phyloP scores from a whole-genome alignment of 2,329 filamentous ascomycete genomes.

The Sarocladium kiliense region DNA sequence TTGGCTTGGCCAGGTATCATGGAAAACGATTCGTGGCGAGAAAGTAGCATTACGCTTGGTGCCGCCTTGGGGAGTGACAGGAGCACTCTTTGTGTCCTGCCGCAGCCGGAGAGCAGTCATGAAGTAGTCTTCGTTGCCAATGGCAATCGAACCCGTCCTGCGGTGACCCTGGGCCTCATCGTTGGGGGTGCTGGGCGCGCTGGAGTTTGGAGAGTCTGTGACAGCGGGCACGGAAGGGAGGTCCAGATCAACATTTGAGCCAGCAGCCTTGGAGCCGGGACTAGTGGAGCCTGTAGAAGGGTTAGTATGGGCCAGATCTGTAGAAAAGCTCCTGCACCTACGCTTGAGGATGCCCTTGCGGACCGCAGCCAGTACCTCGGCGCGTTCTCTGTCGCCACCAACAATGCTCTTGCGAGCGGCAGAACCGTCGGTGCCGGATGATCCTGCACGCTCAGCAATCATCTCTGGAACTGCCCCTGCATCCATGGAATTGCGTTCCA shows the following conservation, averaged over 20 bases:
- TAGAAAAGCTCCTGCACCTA: conserved; percentile 30
- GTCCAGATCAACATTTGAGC: conserved; percentile 37
- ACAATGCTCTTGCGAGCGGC: conserved; percentile 79
- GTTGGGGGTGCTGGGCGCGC: conserved; percentile 79
- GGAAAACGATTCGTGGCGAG: conserved; percentile 88
- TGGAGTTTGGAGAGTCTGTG: conserved; percentile 77
- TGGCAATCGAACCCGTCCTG: conserved; percentile 64
- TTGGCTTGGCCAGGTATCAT: conserved; percentile 92
- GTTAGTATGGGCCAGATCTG: conserved; percentile 13
- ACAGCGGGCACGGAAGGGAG: conserved; percentile 58
- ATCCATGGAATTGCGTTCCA: conserved; percentile 79
- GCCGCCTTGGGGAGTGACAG: conserved; percentile 68
- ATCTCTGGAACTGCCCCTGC: conserved; percentile 43
- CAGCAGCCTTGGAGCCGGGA: conserved; percentile 31
- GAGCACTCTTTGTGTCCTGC: conserved; percentile 73
- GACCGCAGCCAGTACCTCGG: conserved; percentile 85
- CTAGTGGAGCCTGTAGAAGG: conserved; percentile 55
- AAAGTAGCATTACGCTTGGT: conserved; percentile 66
- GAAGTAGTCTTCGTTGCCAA: conserved; percentile 87
- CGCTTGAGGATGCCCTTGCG: conserved; percentile 96
- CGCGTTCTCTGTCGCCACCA: conserved; percentile 82
- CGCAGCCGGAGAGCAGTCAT: conserved; percentile 68
- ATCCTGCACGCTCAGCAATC: conserved; percentile 46
- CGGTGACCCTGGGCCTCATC: conserved; percentile 68
- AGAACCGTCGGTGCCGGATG: conserved; percentile 56